Evolutionary conservation across 441 rosid species (phyloP), one percentile per base, ranked within the genome.

Genomic region (Brassica balearica): DNA sequence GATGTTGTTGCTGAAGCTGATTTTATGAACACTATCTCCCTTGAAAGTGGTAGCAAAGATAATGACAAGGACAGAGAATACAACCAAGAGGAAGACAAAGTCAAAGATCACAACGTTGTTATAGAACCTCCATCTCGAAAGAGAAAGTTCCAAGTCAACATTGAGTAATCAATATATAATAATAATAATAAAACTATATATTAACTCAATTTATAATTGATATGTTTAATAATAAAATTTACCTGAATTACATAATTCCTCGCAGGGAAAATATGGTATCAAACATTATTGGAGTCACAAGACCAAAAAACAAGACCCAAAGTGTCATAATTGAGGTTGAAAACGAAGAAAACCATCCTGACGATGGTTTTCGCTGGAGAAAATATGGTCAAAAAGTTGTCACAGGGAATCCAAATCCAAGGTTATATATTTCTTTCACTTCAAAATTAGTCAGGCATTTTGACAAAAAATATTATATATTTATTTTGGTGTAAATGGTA

Each of bases 311-410:
- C 58, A 64, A 22, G 53, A 4, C 11, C 23, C 56, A 63, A 41
- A 69, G 75, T 15, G 1, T 74, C 14, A 79, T 79, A 17, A 8
- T 79, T 69, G 72, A 69, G n/a, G 74, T 74, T 67, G 67, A 63
- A 69, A 3, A 56, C 11, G 75, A 79, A 1, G 79, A 69, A 19
- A 63, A 69, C 6, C 9, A 36, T 69, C 82, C 62, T 6, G 63
- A 74, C 0, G 82, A 79, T 74, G 75, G 82, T 8, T 79, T 8
- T n/a, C 72, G 62, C 23, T 79, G 79, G 82, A 69, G 72, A 27
- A 79, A 79, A 55, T 79, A 79, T 17, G 75, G 79, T 15, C 78
- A 7, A 25, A 74, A 69, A 65, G 43, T 74, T 46, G 76, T 80
- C 58, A 74, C 59, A 38, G 58, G 79, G 20, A 80, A 80, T 34